Evolutionary conservation across 192 early-diverging fungal genomes (phyloP), one percentile per base, ranked within the genome.

Genomic region (Backusella tuberculispora): DNA sequence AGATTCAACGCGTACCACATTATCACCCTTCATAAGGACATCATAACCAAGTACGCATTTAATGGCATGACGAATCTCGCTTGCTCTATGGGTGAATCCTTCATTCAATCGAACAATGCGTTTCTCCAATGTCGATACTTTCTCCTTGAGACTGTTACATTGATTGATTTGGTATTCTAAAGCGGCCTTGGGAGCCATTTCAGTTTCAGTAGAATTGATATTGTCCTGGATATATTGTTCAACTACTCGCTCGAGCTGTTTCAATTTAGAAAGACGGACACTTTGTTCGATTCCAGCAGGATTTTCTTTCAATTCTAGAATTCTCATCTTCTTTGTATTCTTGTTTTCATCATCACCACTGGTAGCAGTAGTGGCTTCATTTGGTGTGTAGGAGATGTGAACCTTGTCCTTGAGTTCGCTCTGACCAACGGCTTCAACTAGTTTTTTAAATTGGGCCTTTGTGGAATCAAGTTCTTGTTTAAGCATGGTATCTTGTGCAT

Each of bases 401-500:
- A 60, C 53, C 4, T 60, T 60, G 12, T 60, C 53, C 53, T 60
- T 60, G 19, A 60, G 53, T 13, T 60, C 53, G 10, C 19, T 26
- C 4, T 60, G 53, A 5, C 24, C 53, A 60, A 60, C 53, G 3
- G 53, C 53, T 26, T 60, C 21, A 60, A 60, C 53, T 9, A 60
- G 53, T 26, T 60, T 60, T 60, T 60, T 8, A 26, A 60, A 60
- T 26, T 60, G 53, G 21, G 21, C 19, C 24, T 60, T 60, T 24
- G 53, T 60, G 21, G 53, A 24, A 60, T 60, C 53, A 9, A 60
- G n/a, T 10, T 60, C 53, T 26, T 60, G 19, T 13, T 56, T 21
- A 9, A 56, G 50, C 50, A 56, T 56, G 2, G 50, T 56, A 56
- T 56, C 50, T 21, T 56, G 50, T n/a, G 50, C 50, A 21, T 56